Percentiles rank a stretch among this genome's conserved stretches.
These are phyloP conservation scores for Aegle marmelos DNA, from an alignment of 345 rosid species.

Conservation along the genomic window DNA sequence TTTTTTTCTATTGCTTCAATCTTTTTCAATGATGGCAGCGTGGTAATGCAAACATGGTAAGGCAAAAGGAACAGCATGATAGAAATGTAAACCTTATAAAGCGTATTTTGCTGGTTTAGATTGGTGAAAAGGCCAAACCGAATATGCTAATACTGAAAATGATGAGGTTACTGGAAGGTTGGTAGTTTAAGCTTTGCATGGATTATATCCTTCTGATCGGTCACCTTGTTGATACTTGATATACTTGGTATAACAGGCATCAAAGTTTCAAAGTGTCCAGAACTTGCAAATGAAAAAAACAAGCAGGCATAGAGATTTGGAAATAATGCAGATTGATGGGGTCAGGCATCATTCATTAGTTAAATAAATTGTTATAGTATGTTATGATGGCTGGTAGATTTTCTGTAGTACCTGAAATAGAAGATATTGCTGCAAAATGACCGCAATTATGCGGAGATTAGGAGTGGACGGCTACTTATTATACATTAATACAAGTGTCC, in stretches of 20 bases:
- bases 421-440: not conserved
- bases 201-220: not conserved
- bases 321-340: not conserved
- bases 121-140: constrained; percentile 16
- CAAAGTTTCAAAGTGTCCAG: not conserved
- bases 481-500: not conserved
- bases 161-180: not conserved
- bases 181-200: not conserved
- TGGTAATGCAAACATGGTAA: not conserved
- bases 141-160: not conserved
- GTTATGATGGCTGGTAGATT: not conserved
- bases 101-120: not conserved
- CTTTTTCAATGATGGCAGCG: not conserved
- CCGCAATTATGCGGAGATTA: not conserved
- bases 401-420: not conserved
- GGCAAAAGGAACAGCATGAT: not conserved
- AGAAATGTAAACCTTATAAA: not conserved
- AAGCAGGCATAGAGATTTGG: not conserved
- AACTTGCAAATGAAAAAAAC: not conserved
- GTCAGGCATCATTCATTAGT: not conserved
- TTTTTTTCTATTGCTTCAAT: not conserved
- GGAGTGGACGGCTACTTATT: not conserved
- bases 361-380: not conserved
- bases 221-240: not conserved
- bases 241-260: not conserved